Evolutionary conservation across 345 rosid genomes (phyloP), one percentile per base, ranked within the genome.

Genomic region (Euphorbia peplus): DNA sequence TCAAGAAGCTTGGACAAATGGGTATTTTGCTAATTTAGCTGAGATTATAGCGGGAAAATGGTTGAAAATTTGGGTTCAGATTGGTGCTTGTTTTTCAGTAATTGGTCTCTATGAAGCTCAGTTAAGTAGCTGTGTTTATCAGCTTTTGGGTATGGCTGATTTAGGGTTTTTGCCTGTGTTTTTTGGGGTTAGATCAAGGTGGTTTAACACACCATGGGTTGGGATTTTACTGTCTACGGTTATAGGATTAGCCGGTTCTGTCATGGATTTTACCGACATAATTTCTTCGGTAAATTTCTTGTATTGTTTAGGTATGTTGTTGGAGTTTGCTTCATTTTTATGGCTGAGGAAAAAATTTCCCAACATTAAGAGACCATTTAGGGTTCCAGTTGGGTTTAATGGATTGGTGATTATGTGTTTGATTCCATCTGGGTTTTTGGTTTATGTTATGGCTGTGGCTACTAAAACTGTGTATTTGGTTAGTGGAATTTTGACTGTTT

Each of bases 121-220:
- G 19, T 66, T 76, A 26, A 70, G 75, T 10, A 55, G 69, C 28
- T 48, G 67, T 22, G 64, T 64, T 4, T 75, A 64, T 51, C 79
- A 70, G 50, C 11, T 75, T 60, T 16, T 70, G 48, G 79, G 79
- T 3, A 75, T 75, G 79, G 72, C 72, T 54, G 79, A 71, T 22
- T 54, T 76, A 8, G 79, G 79, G 11, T 39, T 60, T 30, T 35
- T 76, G 59, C 79, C 79, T 16, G 0, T 8, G 14, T 53, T 54
- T 63, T 76, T 76, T 67, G 75, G 68, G 16, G 54, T 30, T 0
- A 66, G 72, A 52, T 76, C 79, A 19, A 71, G 3, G 9, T 69
- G 82, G 80, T 84, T 82, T 46, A 56, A 68, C 28, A 84, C 84
- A 0, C 85, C 88, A 47, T 79, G 84, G 85, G 35, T 77, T 3